Conservation (phyloP, 768 basidiomycete genomes). For the Thelephora aurantiotincta region DNA sequence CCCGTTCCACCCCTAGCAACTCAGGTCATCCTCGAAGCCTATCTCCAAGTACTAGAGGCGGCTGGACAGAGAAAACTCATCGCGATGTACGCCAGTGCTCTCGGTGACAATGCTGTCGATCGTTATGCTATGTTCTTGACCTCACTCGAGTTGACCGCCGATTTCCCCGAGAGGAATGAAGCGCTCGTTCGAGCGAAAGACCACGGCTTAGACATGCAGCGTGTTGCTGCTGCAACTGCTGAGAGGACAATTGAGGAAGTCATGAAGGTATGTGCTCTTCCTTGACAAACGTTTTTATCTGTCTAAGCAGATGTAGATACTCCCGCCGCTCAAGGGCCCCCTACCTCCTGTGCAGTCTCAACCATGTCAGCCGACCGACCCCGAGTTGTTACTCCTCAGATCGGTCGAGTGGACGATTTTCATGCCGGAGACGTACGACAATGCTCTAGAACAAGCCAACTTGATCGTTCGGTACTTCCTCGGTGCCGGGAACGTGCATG, state of each 20-base stretch:
- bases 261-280: conserved; percentile 33
- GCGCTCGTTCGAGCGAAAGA: conserved; percentile 68
- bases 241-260: conserved; percentile 62
- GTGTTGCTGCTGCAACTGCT: conserved; percentile 70
- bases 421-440: conserved; percentile 52
- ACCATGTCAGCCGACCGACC: conserved; percentile 40
- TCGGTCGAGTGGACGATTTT: conserved; percentile 93
- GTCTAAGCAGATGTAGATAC: conserved; percentile 21
- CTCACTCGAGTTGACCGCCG: conserved; percentile 51
- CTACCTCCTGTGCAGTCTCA: conserved; percentile 46
- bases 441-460: conserved; percentile 78
- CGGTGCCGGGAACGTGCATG: conserved; percentile 66
- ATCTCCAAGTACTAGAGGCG: conserved; percentile 77
- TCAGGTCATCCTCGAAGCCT: conserved; percentile 77
- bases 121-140: conserved; percentile 86
- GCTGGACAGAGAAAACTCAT: conserved; percentile 78
- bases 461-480: conserved; percentile 84
- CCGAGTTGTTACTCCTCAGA: conserved; percentile 56
- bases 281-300: conserved; percentile 5
- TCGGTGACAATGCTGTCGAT: conserved; percentile 84
- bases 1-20: conserved; percentile 59
- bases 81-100: conserved; percentile 83
- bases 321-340: conserved; percentile 39
- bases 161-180: conserved; percentile 46
- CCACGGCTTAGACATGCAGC: conserved; percentile 71